A percentile compares a stretch with the other conserved stretches of the same genome.
phyloP scores from a whole-genome alignment of 148 eudicot genomes.

The Fagopyrum esculentum region DNA sequence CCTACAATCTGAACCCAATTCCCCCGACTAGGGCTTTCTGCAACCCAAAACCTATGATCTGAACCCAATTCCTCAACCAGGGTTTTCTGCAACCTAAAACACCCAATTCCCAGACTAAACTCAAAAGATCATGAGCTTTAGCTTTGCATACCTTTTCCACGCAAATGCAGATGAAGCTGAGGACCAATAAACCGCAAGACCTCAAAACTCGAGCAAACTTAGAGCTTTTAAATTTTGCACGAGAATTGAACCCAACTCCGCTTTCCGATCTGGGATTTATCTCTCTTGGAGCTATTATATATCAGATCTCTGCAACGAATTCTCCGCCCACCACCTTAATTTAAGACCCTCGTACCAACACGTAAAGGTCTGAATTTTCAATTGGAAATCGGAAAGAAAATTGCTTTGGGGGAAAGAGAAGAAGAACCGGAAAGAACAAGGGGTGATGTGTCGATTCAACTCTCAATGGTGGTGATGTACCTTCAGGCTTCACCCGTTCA shows the following conservation, averaged over 20 bases:
- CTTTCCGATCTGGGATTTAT: slow-evolving; percentile 2
- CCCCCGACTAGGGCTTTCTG: neutral
- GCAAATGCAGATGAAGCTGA: neutral
- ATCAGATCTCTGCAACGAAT: neutral
- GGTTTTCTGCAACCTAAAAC: neutral
- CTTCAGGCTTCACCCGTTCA: too few species aligned
- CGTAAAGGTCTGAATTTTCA: neutral
- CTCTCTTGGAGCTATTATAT: neutral
- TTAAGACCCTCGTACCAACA: neutral
- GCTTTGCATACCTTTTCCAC: neutral
- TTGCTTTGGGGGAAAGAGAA: neutral
- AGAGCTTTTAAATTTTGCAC: neutral
- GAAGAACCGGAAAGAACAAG: neutral
- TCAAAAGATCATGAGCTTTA: neutral
- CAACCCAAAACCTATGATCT: neutral
- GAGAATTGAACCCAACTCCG: neutral
- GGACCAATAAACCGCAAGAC: neutral
- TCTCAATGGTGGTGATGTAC: too few species aligned
- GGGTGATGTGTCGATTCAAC: neutral
- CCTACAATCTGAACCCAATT: neutral
- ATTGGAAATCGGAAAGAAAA: too few species aligned
- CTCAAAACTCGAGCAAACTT: neutral
- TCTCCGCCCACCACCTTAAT: neutral
- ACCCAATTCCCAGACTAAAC: neutral
- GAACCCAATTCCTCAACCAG: neutral